Base-by-base conservation (phyloP, 305 asterid species). In the Striga hermonthica region DNA sequence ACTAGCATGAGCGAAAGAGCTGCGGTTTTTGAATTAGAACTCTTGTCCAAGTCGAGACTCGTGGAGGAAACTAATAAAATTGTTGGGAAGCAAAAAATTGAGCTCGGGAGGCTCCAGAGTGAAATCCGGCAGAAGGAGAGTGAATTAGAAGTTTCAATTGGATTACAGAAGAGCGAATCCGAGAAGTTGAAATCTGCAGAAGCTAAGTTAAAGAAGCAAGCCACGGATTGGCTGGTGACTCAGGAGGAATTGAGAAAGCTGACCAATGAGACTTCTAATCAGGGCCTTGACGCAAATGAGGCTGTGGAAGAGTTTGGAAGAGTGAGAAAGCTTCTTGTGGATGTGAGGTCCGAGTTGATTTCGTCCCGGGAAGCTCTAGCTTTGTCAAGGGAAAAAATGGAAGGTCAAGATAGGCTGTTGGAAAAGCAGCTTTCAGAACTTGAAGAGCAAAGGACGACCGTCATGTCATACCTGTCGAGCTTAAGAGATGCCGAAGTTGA, bases 221-320 rank as follows among this genome's bases (percentile, higher is more conserved):
- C 98, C n/a, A 72, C 63, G 80, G 88, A 89, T 62, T 92, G 97
- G 97, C 78, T 89, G 62, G 71, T 86, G 65, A 80, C 81, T 9
- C 95, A 80, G 62, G 81, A 82, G 63, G 94, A 92, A 62, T 10
- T 92, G 76, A 87, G 81, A 75, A 84, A 58, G 69, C 82, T 89
- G 34, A 84, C 79, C 11, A 75, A 66, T 37, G 84, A 84, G 80
- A 22, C 31, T 22, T 22, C 31, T 22, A 22, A 22, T 1, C 31
- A 22, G 31, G 31, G 31, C 31, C 1, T 22, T 22, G 31, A 22
- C 31, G 89, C 81, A 64, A 84, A 78, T 75, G 72, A 75, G 45
- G 66, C 96, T 49, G 34, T 56, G 49, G 81, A 84, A 68, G 96
- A 84, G 66, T 89, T 92, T 72, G 76, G 68, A 68, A 78, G 85